These are phyloP conservation scores for Elasticomyces elasticus DNA, from an alignment of 495 filamentous ascomycete genomes.

Conservation along the genomic window DNA sequence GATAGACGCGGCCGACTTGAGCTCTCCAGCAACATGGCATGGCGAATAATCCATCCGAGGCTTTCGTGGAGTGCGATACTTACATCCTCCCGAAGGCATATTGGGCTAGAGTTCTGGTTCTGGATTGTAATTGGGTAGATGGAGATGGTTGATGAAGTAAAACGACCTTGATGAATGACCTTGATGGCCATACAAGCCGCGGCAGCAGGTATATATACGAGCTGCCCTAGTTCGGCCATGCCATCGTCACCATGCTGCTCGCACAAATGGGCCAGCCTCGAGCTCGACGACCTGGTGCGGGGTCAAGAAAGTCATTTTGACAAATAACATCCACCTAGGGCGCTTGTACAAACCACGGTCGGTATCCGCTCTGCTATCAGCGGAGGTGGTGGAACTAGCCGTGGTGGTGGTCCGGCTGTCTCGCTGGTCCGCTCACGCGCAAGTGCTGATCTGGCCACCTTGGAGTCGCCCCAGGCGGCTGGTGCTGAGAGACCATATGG, in stretches of 20 bases:
- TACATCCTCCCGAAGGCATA: conserved; percentile 37
- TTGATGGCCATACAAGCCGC: background rate
- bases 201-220: background rate
- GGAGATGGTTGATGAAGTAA: background rate
- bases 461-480: no score
- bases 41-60: no score
- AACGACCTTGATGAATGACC: background rate
- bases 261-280: background rate
- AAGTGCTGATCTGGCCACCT: no score
- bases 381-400: no score
- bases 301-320: background rate
- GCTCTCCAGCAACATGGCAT: conserved; percentile 26
- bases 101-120: conserved; percentile 7
- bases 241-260: background rate
- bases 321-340: background rate
- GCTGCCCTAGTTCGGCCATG: background rate
- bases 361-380: no score
- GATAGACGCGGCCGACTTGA: no score
- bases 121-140: background rate
- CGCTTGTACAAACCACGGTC: no score
- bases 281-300: background rate
- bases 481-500: no score
- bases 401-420: no score
- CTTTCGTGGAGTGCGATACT: no score
- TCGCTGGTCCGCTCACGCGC: no score